Evolutionary conservation across 352 stramenopile genomes (phyloP), one percentile per base, ranked within the genome.

Genomic region (Globisporangium barbulae): DNA sequence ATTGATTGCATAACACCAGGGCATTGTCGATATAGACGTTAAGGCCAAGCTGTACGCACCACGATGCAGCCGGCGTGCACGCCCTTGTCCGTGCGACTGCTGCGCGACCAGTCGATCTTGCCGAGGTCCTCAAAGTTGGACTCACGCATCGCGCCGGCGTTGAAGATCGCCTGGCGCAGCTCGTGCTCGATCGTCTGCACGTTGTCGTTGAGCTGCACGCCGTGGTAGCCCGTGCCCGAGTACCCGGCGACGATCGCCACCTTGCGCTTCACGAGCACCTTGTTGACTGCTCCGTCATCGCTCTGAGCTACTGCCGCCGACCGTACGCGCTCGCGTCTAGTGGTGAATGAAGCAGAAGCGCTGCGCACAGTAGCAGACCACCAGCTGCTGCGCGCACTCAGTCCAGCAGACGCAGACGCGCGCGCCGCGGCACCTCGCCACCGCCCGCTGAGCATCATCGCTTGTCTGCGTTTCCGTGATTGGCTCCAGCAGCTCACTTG

Each of bases 21-120:
- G 19, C 12, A 39, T 37, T 37, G 31, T 8, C 15, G n/a, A n/a
- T n/a, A 48, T 48, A 21, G 6, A 22, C 5, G 42, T 1, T 12
- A 21, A 21, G 17, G 42, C 19, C 19, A 19, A 22, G 42, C 42
- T 48, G 15, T 48, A 88, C 81, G 69, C 61, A 94, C 85, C 66
- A 97, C 89, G 62, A 96, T 96, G 73, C 83, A 91, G 28, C 85
- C 74, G 5, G 91, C 91, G 63, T 98, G 91, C 44, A 97, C 91
- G 31, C 91, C 90, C 62, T 98, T 98, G 74, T 98, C 91, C 25
- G 91, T 98, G 25, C 91, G 85, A 44, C 85, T 95, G 75, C 87
- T 96, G 30, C 89, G 72, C 13, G 89, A 81, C 90, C 90, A 97
- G 67, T 93, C 88, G 58, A 97, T 95, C 72, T 97, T 97, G 65